Evolutionary conservation across 2,329 filamentous ascomycete genomes (phyloP).

Genomic region (Trichophyton equinum): DNA sequence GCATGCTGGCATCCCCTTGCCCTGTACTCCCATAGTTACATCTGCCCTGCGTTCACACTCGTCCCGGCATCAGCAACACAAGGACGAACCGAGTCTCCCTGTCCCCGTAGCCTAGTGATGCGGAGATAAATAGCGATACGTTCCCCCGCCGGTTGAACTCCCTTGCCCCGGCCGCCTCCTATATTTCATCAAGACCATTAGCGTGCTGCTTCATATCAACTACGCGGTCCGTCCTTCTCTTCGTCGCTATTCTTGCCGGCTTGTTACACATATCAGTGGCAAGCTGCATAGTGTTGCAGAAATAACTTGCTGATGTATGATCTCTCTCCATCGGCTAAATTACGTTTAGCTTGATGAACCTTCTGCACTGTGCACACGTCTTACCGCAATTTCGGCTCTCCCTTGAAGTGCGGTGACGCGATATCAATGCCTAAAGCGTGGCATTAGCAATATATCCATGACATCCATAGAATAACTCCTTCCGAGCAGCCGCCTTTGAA

Average conservation of each 20-base stretch:
- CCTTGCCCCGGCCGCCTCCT: neutral
- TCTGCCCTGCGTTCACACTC: neutral
- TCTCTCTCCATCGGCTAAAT: neutral
- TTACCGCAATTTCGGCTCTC: neutral
- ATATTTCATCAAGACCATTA: neutral
- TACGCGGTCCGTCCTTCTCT: neutral
- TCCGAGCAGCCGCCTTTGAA: neutral
- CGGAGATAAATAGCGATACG: conserved; percentile 1
- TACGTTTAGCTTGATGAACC: neutral
- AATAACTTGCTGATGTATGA: neutral
- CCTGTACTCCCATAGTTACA: neutral
- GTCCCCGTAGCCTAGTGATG: neutral
- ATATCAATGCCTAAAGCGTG: neutral
- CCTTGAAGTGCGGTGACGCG: neutral
- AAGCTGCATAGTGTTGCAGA: neutral
- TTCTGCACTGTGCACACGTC: neutral
- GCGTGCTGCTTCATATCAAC: neutral
- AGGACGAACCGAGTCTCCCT: neutral
- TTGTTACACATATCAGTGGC: neutral
- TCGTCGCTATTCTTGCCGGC: neutral
- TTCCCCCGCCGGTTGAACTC: neutral
- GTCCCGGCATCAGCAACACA: neutral
- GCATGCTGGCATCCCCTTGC: neutral
- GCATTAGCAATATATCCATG: neutral
- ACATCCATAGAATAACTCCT: neutral